Conservation (phyloP, 1,284 basidiomycete species). For the Anthracocystis walkeri region DNA sequence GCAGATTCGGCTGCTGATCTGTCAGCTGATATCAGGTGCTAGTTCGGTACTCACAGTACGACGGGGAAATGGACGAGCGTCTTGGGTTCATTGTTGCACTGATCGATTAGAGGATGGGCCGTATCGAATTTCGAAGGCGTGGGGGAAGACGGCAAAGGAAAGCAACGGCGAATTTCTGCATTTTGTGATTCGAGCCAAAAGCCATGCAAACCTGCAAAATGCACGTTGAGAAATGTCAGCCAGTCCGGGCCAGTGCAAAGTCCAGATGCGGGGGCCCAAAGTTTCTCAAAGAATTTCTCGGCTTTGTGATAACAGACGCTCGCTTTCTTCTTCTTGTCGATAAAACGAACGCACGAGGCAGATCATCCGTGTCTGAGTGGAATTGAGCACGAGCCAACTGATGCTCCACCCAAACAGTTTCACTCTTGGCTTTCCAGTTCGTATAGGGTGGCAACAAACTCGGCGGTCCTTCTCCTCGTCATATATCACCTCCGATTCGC, state of each 20-base stretch:
- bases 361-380: not conserved
- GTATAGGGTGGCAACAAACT: no score
- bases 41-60: not conserved
- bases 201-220: no score
- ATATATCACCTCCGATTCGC: no score
- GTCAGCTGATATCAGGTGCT: not conserved
- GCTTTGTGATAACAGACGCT: not conserved
- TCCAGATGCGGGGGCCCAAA: conserved; percentile 4
- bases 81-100: not conserved
- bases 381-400: not conserved
- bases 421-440: no score
- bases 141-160: not conserved
- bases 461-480: no score
- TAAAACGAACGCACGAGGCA: not conserved
- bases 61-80: not conserved
- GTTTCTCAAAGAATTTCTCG: not conserved
- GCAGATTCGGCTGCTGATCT: not conserved
- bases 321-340: conserved; percentile 4
- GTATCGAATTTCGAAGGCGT: no score
- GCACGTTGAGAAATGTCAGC: no score
- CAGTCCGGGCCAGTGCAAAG: no score
- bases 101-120: conserved; percentile 3
- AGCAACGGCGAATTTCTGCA: not conserved
- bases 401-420: not conserved
- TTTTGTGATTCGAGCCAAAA: not conserved